Percentiles rank a stretch among this genome's conserved stretches.
These are phyloP conservation scores for Funneliformis caledonium DNA, from an alignment of 371 early-diverging fungal species.

Conservation along the genomic window DNA sequence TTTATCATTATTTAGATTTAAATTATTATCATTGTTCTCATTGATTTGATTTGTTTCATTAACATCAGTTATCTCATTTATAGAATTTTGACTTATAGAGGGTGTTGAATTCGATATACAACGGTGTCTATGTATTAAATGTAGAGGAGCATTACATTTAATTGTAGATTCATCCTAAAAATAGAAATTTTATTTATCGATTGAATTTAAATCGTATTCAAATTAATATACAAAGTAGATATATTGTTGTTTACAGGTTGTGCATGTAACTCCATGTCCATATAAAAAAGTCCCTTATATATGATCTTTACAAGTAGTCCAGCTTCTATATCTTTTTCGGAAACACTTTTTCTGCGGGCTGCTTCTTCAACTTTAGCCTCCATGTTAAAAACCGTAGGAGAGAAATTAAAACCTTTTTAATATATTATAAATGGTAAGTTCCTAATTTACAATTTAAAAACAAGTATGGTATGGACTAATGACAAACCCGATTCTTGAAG, in stretches of 20 bases:
- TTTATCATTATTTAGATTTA: background rate
- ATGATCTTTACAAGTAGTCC: background rate
- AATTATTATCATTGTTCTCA: background rate
- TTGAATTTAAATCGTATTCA: background rate
- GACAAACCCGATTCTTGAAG: background rate
- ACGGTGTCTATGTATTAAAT: background rate
- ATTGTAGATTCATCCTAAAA: background rate
- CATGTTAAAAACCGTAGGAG: background rate
- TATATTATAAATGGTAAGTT: background rate
- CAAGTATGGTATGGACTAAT: background rate
- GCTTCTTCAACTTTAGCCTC: constrained; percentile 1
- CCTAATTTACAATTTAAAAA: background rate
- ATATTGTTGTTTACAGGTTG: background rate
- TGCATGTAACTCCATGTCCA: background rate
- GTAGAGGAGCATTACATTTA: background rate
- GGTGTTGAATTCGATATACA: background rate
- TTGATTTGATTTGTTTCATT: background rate
- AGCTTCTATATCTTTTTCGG: background rate
- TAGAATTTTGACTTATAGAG: background rate
- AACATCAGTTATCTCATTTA: background rate
- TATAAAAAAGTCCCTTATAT: background rate
- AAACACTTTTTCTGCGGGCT: background rate
- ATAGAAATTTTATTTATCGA: background rate
- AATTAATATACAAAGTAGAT: background rate
- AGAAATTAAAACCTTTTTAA: background rate